These are phyloP conservation scores for Tilletia indica DNA, from an alignment of 1,284 basidiomycete species.

Conservation along the genomic window DNA sequence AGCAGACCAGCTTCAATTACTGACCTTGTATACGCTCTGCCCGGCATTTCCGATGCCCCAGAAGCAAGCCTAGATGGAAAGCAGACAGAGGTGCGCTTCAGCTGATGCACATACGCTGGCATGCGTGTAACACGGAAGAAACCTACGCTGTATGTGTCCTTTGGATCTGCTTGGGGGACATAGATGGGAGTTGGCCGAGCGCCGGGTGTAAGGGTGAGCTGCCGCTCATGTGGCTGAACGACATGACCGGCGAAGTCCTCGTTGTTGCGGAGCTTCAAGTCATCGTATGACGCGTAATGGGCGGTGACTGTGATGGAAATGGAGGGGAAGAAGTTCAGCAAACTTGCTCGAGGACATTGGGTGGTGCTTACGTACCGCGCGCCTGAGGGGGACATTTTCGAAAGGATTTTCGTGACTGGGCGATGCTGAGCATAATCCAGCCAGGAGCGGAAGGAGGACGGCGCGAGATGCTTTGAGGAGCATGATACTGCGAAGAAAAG, in stretches of 20 bases:
- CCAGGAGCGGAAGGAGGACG: neutral
- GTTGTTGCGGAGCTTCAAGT: neutral
- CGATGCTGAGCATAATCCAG: neutral
- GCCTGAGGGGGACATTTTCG: neutral
- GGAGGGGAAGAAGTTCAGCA: neutral
- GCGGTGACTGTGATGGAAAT: neutral
- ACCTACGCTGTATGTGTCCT: neutral
- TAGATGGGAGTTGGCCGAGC: constrained; percentile 8
- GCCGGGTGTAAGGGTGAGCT: constrained; percentile 11
- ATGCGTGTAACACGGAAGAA: neutral
- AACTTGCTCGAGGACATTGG: neutral
- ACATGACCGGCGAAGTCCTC: neutral
- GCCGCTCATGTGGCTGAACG: neutral
- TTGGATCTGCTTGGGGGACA: constrained; percentile 4
- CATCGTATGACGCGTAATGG: neutral
- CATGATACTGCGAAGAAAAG: neutral
- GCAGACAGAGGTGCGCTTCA: too few relatives aligned
- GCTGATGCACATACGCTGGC: too few relatives aligned
- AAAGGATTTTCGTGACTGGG: neutral
- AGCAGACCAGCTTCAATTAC: neutral
- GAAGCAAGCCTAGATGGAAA: constrained; percentile 16
- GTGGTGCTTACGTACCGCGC: neutral
- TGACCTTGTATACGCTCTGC: constrained; percentile 10
- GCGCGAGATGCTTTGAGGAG: neutral
- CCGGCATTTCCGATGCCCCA: constrained; percentile 16